Conservation (phyloP, 306 rosid species). For the Abrus precatorius region DNA sequence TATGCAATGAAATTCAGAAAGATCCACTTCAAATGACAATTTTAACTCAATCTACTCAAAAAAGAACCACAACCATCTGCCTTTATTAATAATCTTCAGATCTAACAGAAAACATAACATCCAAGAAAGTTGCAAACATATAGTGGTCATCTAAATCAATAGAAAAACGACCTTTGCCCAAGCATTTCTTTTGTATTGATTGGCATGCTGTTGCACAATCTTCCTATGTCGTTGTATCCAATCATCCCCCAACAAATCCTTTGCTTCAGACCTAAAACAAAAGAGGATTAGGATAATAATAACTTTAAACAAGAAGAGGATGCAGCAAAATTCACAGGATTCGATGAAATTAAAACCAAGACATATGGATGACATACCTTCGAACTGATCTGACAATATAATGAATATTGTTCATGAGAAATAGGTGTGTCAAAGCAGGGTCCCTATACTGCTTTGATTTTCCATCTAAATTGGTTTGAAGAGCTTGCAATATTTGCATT, state of each 20-base stretch:
- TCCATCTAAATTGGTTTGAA: conserved; percentile 87
- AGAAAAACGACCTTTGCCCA: conserved; percentile 76
- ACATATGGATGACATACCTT: conserved; percentile 60
- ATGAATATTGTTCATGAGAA: conserved; percentile 92
- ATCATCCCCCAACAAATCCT: conserved; percentile 91
- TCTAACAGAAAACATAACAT: neutral
- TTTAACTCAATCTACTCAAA: conserved; percentile 7
- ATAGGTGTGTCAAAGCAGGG: conserved; percentile 74
- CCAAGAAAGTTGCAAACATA: conserved; percentile 18
- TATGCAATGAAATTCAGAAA: neutral
- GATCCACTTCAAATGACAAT: neutral
- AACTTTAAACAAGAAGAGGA: conserved; percentile 11
- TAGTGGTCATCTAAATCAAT: neutral
- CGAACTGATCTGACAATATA: conserved; percentile 93
- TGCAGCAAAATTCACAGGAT: conserved; percentile 20
- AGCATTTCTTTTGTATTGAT: conserved; percentile 82
- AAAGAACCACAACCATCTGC: neutral
- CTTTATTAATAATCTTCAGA: neutral
- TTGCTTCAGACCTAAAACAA: conserved; percentile 82
- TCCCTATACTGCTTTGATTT: conserved; percentile 55
- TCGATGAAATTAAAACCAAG: conserved; percentile 22
- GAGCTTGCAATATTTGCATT: conserved; percentile 86
- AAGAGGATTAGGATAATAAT: conserved; percentile 1
- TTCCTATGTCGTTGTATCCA: conserved; percentile 92
- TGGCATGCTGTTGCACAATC: conserved; percentile 90